phyloP scores from a whole-genome alignment of 2,329 filamentous ascomycete genomes.

The Phialocephala sp. region DNA sequence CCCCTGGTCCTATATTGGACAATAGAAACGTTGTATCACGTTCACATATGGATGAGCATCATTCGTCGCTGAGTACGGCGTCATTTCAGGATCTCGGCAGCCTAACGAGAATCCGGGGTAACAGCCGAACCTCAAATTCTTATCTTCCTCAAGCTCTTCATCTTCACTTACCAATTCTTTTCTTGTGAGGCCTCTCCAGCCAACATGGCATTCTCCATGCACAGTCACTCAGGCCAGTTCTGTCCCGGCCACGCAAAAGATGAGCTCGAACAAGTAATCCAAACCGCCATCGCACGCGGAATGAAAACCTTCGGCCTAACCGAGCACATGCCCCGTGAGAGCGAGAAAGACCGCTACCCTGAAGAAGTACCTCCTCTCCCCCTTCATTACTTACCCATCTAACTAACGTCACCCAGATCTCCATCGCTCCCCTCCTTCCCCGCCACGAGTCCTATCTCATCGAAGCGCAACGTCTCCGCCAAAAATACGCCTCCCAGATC shows the following conservation, averaged over 20 bases:
- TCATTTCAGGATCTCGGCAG: background rate
- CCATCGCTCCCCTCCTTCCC: conserved; percentile 53
- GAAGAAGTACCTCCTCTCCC: conserved; percentile 68
- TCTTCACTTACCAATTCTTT: background rate
- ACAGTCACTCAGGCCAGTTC: conserved; percentile 98
- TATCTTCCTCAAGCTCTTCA: conserved; percentile 1
- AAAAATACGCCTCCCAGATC: conserved; percentile 73
- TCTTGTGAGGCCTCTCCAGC: background rate
- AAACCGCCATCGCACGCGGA: conserved; percentile 75
- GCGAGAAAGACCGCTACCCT: conserved; percentile 81
- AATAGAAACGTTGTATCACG: background rate
- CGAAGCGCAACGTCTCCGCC: conserved; percentile 76
- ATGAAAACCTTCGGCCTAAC: conserved; percentile 88
- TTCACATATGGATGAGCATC: background rate
- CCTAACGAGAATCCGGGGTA: background rate
- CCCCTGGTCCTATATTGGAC: no score
- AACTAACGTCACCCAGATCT: conserved; percentile 22
- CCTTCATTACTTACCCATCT: background rate
- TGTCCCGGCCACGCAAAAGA: conserved; percentile 89
- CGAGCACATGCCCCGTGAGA: conserved; percentile 90
- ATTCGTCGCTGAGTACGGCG: background rate
- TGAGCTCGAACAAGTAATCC: conserved; percentile 81
- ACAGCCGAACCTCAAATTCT: background rate
- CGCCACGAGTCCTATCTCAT: conserved; percentile 74
- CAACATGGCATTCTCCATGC: conserved; percentile 93